These are phyloP conservation scores for Gynochthodes officinalis DNA, from an alignment of 257 asterid genomes.

Conservation along the genomic window DNA sequence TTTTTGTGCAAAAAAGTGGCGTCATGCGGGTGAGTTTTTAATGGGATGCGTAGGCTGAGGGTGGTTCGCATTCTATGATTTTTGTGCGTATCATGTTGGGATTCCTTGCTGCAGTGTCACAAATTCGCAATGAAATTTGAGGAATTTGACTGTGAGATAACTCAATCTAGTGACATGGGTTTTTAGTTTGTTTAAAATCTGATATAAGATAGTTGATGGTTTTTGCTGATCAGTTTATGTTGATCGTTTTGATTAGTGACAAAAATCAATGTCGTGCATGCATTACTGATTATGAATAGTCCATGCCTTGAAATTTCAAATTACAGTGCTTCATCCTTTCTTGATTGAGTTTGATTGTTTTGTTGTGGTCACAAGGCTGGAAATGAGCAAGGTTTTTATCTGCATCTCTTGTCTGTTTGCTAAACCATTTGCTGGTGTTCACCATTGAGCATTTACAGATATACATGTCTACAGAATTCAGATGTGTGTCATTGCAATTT, in stretches of 20 bases:
- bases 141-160: not conserved
- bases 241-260: not conserved
- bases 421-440: not conserved
- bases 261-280: not conserved
- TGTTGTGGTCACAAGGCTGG: not conserved
- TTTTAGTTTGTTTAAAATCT: not conserved
- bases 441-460: not conserved
- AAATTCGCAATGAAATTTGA: not conserved
- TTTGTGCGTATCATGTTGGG: not conserved
- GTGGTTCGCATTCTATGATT: not conserved
- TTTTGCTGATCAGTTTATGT: not conserved
- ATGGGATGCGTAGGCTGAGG: not conserved
- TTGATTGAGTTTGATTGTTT: not conserved
- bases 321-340: constrained; percentile 5
- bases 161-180: not conserved
- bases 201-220: not conserved
- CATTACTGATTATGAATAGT: not conserved
- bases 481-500: not conserved
- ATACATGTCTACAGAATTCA: not conserved
- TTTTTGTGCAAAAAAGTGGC: not conserved
- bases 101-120: not conserved
- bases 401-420: not conserved
- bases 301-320: not conserved
- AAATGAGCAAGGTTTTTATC: not conserved
- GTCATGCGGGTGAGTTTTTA: not conserved